These are phyloP conservation scores for Cryphonectria naterciae DNA, from an alignment of 2,329 filamentous ascomycete genomes.

Conservation along the genomic window DNA sequence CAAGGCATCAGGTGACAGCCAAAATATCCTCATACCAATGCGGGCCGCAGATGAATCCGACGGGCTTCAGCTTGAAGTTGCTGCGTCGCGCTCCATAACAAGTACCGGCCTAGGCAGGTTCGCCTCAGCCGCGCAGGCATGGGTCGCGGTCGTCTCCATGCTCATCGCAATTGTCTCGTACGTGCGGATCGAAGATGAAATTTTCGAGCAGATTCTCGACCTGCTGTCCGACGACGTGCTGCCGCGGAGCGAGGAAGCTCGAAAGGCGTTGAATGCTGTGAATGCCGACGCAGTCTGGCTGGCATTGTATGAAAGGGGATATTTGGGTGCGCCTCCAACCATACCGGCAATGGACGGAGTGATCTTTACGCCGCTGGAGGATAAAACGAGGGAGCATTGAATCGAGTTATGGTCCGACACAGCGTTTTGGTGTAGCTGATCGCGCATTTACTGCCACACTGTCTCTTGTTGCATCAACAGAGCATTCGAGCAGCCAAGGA, in stretches of 20 bases:
- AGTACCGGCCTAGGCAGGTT: conserved; percentile 56
- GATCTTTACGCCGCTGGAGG: conserved; percentile 39
- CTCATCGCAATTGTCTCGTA: conserved; percentile 64
- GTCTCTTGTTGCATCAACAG: background rate
- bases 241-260: conserved; percentile 51
- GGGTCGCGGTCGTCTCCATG: conserved; percentile 64
- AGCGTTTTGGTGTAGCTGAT: background rate
- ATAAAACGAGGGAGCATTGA: background rate
- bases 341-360: conserved; percentile 49
- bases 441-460: background rate
- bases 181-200: conserved; percentile 67
- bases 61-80: conserved; percentile 15
- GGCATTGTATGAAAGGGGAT: conserved; percentile 53
- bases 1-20: background rate
- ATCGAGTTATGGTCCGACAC: background rate
- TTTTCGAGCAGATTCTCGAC: conserved; percentile 73
- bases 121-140: conserved; percentile 64
- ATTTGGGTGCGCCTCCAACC: conserved; percentile 40
- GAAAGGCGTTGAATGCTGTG: conserved; percentile 61
- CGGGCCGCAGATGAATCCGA: conserved; percentile 32
- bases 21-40: conserved; percentile 40
- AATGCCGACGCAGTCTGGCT: conserved; percentile 83
- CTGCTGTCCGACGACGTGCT: conserved; percentile 60
- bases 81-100: conserved; percentile 24
- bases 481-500: background rate